Percentiles rank a stretch among this genome's conserved stretches.
Evolutionary conservation across 2,329 filamentous ascomycete species (phyloP).

Genomic region (Pseudopyrenochaeta lycopersici): DNA sequence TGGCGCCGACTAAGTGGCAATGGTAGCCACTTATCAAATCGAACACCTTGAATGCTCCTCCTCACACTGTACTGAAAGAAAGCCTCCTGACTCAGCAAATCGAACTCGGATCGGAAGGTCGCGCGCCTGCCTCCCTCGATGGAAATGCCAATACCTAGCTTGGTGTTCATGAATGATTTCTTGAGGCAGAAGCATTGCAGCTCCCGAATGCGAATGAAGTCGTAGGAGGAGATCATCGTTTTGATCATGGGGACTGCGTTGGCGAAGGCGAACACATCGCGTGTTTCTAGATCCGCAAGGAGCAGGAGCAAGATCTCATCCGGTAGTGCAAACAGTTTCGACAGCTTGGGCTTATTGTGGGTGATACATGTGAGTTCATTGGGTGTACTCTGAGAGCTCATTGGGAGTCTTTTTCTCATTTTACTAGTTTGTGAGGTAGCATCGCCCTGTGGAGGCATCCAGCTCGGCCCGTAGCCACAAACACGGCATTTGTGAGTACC

Average conservation of each 20-base stretch:
- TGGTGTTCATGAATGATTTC: conserved; percentile 47
- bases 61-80: conserved; percentile 49
- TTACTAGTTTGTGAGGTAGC: too few species aligned
- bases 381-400: too few species aligned
- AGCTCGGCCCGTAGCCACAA: conserved; percentile 1
- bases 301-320: conserved; percentile 53
- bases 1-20: conserved; percentile 58
- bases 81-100: conserved; percentile 57
- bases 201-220: conserved; percentile 54
- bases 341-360: not conserved
- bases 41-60: conserved; percentile 54
- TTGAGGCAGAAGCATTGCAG: conserved; percentile 60
- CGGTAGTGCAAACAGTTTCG: conserved; percentile 45
- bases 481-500: not conserved
- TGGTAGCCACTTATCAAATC: conserved; percentile 57
- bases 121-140: conserved; percentile 26
- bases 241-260: conserved; percentile 50
- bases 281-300: conserved; percentile 29
- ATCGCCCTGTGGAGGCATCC: not conserved
- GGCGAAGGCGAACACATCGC: conserved; percentile 50
- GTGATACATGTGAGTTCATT: not conserved
- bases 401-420: too few species aligned
- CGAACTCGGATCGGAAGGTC: conserved; percentile 59
- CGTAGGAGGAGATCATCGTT: conserved; percentile 44
- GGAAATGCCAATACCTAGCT: conserved; percentile 57